Base-by-base conservation (phyloP, 2,329 filamentous ascomycete genomes). In the Aureobasidium mangrovei region DNA sequence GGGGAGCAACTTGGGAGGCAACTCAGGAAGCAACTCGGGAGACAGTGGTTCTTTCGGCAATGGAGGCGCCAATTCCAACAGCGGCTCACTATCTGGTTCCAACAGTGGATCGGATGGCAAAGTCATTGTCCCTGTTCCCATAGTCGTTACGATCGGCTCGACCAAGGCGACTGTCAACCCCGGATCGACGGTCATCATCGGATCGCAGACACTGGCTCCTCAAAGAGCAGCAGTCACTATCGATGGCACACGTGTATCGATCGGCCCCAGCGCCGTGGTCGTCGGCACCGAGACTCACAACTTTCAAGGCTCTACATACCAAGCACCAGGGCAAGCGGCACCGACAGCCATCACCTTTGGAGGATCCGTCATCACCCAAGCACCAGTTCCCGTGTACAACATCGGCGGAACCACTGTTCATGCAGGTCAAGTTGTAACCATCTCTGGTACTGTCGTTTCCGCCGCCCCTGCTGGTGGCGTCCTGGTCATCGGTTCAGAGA, bases 171-270 rank as follows among this genome's bases (percentile, higher is more conserved):
- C 67, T 0, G 45, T 68, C 7, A 64, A 59, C 2, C 65, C 66
- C 9, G 65, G 66, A 7, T 67, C 67, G 24, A 57, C 58, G 3
- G 60, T 69, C 10, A 55, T 68, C 4, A 57, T 70, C 10, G 68
- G 67, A 4, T 60, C 62, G 4, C 64, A 69, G 32, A 70, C 66
- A 5, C 55, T 70, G 10, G 57, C 55, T 31, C 64, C 66, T 28
- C 68, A 67, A 44, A 65, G 60, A 3, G 57, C 64, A 10, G 58
- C 64, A 3, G 57, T 70, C 26, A 65, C 62, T 3, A 47, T 69
- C 8, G 64, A 61, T 26, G 64, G 61, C 4, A 65, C 60, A 28
- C 56, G 59, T 31, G 58, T 70, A 2, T 68, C 64, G 3, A 61
- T 70, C 61, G 55, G 57, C 5, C 44, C 55, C 27, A 55, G 43